Evolutionary conservation across 345 rosid species (phyloP), one percentile per base, ranked within the genome.

Genomic region (Draba incana): DNA sequence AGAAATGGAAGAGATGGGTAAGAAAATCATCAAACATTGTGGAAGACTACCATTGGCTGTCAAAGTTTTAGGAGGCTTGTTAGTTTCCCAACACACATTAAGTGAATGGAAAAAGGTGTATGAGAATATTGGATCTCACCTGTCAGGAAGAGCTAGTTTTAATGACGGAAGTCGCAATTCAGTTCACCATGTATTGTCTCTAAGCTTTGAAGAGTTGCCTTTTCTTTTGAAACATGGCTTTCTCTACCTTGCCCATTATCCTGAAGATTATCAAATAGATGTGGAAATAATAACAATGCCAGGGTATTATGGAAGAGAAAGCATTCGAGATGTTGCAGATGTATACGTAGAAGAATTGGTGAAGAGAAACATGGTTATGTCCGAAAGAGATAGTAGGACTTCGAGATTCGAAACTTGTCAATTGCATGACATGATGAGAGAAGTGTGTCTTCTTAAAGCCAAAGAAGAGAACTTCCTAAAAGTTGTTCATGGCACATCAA

Each of bases 291-390:
- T 84, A 30, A 6, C 10, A 31, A 1, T 2, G 30, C 30, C 27
- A 3, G 41, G 20, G 0, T 0, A 23, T 31, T 51, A 20, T 14
- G 57, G 55, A n/a, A 67, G 47, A 24, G 10, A 2, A 14, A 50
- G 12, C 1, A 8, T 62, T 6, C 75, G 60, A 39, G 72, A 81
- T 13, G 72, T 48, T 0, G 77, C 35, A 0, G 58, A 72, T 6
- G 1, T 33, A 11, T 70, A 62, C 47, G 15, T 81, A 8, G 47
- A 15, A 10, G 77, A 81, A 48, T 54, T 84, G 37, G 58, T 53
- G 0, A 57, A 62, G 10, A 76, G 69, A 65, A 65, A 39, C 2
- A 63, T 84, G 81, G 71, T 84, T 48, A 81, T 75, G 13, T 73
- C n/a, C 1, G n/a, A 23, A 37, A 54, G 51, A 27, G 47, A 68